Base-by-base conservation (phyloP, 176 grass and related monocot species). In the Thinopyrum elongatum region DNA sequence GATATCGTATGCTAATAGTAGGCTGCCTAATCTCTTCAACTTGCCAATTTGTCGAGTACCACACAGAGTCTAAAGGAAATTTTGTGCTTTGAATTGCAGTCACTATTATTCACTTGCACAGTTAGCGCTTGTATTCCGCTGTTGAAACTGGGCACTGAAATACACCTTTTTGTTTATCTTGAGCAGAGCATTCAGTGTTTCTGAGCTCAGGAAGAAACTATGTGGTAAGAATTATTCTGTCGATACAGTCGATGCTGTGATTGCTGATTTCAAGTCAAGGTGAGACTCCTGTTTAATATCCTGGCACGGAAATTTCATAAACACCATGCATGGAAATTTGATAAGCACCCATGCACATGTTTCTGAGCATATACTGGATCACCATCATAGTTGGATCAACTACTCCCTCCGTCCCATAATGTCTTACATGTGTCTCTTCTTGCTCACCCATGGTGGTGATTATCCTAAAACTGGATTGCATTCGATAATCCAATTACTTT, bases 121-220 rank as follows among this genome's bases (percentile, higher is more conserved):
- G 58, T 19, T 65, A 2, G 31, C 17, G 44, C 74, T 12, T 47
- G 7, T 70, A 27, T 72, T 1, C 10, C 2, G 47, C 22, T 79
- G 17, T 66, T 92, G 23, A 79, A 79, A 89, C 51, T 71, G 38
- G 36, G 35, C 6, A 68, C 76, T 89, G 70, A 88, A 65, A 31
- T 51, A 82, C 14, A 25, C 4, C 16, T 75, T 59, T 53, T 65
- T 42, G 13, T 76, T 85, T 74, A 74, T 76, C 76, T 82, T 76
- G 28, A 22, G 33, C 91, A 98, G 97, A 82, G 81, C 94, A 82
- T 95, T 86, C 84, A 94, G 93, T 34, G 84, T 91, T 69, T 85
- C 89, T 70, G 97, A 98, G 75, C 92, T 98, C 72, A 88, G 82
- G 67, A 98, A 95, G 82, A 98, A 98, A 86, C 86, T 98, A 69